Conservation (phyloP, 257 asterid species). For the Galeopsis tetrahit region DNA sequence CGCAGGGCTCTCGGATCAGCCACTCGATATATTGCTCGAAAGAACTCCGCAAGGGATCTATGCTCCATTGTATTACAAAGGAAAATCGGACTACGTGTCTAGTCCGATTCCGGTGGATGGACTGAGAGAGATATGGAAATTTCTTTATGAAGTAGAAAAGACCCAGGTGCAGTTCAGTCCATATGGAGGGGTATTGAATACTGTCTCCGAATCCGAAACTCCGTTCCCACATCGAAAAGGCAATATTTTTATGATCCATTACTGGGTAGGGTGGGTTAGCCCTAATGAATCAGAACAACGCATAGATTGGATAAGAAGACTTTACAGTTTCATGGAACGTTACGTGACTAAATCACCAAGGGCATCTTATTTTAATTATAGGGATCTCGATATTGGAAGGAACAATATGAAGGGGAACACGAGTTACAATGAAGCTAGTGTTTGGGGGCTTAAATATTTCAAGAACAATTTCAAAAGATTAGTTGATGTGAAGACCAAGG, state of each 20-base stretch:
- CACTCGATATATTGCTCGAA: neutral
- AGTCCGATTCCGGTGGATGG: neutral
- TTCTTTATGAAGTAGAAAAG: too few species aligned
- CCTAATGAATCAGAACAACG: too few species aligned
- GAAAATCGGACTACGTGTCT: constrained; percentile 30
- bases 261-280: neutral
- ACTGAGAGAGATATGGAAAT: too few species aligned
- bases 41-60: neutral
- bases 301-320: constrained; percentile 22
- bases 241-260: neutral
- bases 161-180: too few species aligned
- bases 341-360: constrained; percentile 40
- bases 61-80: neutral
- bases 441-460: constrained; percentile 38
- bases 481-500: constrained; percentile 27
- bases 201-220: neutral
- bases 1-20: neutral
- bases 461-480: constrained; percentile 23
- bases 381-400: constrained; percentile 46
- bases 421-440: constrained; percentile 39
- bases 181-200: too few species aligned
- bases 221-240: constrained; percentile 16
- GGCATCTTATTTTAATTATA: constrained; percentile 39
- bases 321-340: constrained; percentile 35
- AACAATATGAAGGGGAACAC: constrained; percentile 33